Percentiles rank a stretch among this genome's conserved stretches.
These are phyloP conservation scores for Obba rivulosa DNA, from an alignment of 768 basidiomycete genomes.

Conservation along the genomic window DNA sequence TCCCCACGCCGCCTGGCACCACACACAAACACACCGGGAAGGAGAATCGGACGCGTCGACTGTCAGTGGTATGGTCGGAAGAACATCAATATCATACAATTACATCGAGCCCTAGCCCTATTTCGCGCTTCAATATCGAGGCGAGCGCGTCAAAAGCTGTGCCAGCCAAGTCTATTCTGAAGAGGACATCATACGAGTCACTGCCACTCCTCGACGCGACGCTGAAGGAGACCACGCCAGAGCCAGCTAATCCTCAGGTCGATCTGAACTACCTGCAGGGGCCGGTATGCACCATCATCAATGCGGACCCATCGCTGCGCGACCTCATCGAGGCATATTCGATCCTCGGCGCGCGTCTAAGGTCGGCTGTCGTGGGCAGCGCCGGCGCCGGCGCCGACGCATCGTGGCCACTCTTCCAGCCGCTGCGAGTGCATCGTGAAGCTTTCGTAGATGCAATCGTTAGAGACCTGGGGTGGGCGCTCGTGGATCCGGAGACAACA, in stretches of 20 bases:
- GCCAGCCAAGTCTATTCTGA: constrained; percentile 68
- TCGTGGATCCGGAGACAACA: constrained; percentile 46
- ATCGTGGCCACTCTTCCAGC: constrained; percentile 70
- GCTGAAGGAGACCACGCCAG: constrained; percentile 67
- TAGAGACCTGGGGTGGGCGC: constrained; percentile 61
- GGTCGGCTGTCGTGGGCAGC: constrained; percentile 34
- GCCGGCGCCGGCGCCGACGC: constrained; percentile 44
- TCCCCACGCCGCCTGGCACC: constrained; percentile 19
- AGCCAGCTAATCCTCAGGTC: constrained; percentile 62
- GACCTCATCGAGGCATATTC: constrained; percentile 74
- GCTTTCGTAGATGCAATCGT: constrained; percentile 54
- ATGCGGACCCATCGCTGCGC: constrained; percentile 38
- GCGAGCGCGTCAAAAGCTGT: constrained; percentile 32
- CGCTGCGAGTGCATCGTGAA: constrained; percentile 49
- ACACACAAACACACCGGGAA: constrained; percentile 16
- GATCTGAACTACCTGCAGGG: constrained; percentile 60
- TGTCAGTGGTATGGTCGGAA: constrained; percentile 14
- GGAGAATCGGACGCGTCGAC: constrained; percentile 16
- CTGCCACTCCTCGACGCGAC: constrained; percentile 37
- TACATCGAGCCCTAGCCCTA: constrained; percentile 10
- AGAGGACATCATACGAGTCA: constrained; percentile 35
- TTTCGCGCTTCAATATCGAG: constrained; percentile 9
- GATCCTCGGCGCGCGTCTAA: constrained; percentile 59
- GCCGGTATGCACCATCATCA: constrained; percentile 57
- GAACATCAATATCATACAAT: constrained; percentile 12